Evolutionary conservation across 768 basidiomycete species (phyloP), one percentile per base, ranked within the genome.

Genomic region (Multifurca ochricompacta): DNA sequence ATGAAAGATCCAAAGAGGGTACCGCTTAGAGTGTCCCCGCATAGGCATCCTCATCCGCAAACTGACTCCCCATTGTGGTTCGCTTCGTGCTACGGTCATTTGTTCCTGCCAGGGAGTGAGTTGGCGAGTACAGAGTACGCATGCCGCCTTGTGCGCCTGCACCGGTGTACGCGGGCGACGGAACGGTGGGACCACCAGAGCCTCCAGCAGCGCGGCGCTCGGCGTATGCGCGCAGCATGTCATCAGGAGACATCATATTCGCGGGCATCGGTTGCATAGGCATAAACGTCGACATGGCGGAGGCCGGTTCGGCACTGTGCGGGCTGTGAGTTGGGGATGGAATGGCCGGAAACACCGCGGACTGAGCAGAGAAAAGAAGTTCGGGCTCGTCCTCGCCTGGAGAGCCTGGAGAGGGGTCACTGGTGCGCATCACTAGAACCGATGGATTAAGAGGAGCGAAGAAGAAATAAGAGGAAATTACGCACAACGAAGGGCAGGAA

Each of bases 181-280:
- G 66, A 25, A 67, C 8, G 11, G 65, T 39, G 27, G 66, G 67
- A 6, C 54, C 45, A n/a, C 43, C 61, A 30, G 66, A 61, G 42
- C 69, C 68, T 56, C 69, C 70, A 23, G 69, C 70, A 10, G 63
- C 62, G 41, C 67, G 70, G 58, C 77, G 72, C 25, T 72, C 77
- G 5, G 85, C 85, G 56, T 87, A 88, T 1, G 83, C 83, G 34
- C 83, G 79, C 41, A 89, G 72, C 82, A 89, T 85, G 23, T 79
- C 87, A 64, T 90, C 87, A 3, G 87, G 87, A 1, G 75, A 74
- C 76, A 78, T 77, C 44, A 69, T 59, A 31, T 61, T 71, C 2
- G 68, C 72, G 23, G 74, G 71, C 63, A 71, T 61, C 2, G 74
- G 62, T 59, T 71, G 71, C 71, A 76, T 75, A 10, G 71, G 69